Conservation (phyloP, 345 rosid genomes). For the Limnanthes douglasii region DNA sequence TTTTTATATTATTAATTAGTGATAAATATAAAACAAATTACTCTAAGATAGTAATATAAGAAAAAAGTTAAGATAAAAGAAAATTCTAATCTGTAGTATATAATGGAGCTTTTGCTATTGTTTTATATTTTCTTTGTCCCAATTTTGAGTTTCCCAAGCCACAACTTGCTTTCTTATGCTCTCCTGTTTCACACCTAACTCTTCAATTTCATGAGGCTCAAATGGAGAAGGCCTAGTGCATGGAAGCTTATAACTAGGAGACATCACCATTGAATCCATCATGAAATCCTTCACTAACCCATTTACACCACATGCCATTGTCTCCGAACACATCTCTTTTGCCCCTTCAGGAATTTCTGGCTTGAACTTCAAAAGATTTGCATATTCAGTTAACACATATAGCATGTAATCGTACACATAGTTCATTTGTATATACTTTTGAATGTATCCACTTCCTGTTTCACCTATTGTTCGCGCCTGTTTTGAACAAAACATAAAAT, state of each 20-base stretch:
- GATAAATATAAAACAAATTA: too few relatives aligned
- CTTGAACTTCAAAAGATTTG: constrained; percentile 46
- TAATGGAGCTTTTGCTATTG: too few relatives aligned
- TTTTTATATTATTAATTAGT: too few relatives aligned
- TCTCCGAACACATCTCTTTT: constrained; percentile 33
- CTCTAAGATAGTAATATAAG: too few relatives aligned
- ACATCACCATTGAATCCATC: constrained; percentile 41
- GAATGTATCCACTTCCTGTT: constrained; percentile 33
- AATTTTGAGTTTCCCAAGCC: constrained; percentile 16
- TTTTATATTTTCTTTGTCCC: not conserved
- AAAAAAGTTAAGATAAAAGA: too few relatives aligned
- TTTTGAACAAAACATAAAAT: not conserved
- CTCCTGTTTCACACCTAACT: constrained; percentile 14
- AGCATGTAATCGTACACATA: constrained; percentile 63
- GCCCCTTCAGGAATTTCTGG: constrained; percentile 35
- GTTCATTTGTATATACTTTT: constrained; percentile 41
- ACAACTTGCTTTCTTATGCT: constrained; percentile 11
- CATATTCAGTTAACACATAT: constrained; percentile 47
- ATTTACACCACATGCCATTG: constrained; percentile 19
- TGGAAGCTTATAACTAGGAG: constrained; percentile 30
- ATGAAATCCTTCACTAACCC: constrained; percentile 33
- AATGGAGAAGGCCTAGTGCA: constrained; percentile 39
- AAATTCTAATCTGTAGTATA: too few relatives aligned
- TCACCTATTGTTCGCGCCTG: constrained; percentile 54
- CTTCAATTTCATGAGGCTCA: constrained; percentile 12